A percentile compares a stretch with the other conserved stretches of the same genome.
These are phyloP conservation scores for Russula virescens DNA, from an alignment of 768 basidiomycete species.

Conservation along the genomic window DNA sequence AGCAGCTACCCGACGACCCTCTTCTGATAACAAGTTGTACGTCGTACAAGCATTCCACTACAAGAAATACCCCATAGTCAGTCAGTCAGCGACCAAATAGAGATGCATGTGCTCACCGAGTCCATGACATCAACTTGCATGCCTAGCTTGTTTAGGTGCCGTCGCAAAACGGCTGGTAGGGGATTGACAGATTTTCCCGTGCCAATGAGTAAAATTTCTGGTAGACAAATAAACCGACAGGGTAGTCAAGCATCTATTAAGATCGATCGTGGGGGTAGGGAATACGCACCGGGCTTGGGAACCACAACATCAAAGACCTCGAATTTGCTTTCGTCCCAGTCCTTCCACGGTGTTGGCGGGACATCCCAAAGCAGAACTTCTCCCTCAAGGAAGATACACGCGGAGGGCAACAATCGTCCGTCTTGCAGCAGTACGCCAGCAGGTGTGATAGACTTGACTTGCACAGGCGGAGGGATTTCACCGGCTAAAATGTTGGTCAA, in stretches of 20 bases:
- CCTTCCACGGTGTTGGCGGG: constrained; percentile 53
- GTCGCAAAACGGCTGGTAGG: constrained; percentile 60
- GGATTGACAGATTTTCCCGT: constrained; percentile 71
- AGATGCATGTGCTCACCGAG: constrained; percentile 42
- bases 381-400: constrained; percentile 81
- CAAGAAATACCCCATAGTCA: not conserved
- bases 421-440: constrained; percentile 68
- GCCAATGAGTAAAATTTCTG: constrained; percentile 88
- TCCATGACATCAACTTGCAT: constrained; percentile 89
- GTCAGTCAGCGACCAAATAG: not conserved
- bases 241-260: not conserved
- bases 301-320: constrained; percentile 74
- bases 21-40: constrained; percentile 89
- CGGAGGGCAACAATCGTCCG: constrained; percentile 68
- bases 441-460: constrained; percentile 59
- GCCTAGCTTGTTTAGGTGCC: constrained; percentile 66
- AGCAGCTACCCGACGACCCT: constrained; percentile 88
- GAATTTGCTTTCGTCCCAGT: constrained; percentile 71
- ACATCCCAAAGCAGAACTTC: constrained; percentile 90
- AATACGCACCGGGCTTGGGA: constrained; percentile 74
- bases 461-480: constrained; percentile 61
- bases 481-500: constrained; percentile 72
- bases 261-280: not conserved
- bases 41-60: constrained; percentile 93
- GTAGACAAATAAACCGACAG: not conserved